Conservation (phyloP, 306 rosid species). For the Pyrus pyrifolia region DNA sequence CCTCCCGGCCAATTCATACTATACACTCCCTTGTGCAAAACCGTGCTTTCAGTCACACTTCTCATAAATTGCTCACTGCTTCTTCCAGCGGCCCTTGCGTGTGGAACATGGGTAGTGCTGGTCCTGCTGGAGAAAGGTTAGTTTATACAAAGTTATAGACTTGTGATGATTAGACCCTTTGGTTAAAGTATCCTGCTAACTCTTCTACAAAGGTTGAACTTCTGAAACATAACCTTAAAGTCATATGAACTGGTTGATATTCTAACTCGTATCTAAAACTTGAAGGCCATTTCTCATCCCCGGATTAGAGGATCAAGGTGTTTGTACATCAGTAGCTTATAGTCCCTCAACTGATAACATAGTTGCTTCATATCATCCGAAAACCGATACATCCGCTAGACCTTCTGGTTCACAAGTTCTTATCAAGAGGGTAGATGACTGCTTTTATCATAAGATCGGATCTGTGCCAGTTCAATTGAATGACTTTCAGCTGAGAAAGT, state of each 20-base stretch:
- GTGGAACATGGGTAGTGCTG: not conserved
- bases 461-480: not conserved
- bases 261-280: not conserved
- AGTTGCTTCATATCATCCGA: slow-evolving; percentile 15
- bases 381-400: not conserved
- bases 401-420: slow-evolving; percentile 9
- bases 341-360: slow-evolving; percentile 6
- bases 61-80: slow-evolving; percentile 12
- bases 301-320: slow-evolving; percentile 4
- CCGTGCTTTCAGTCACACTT: not conserved
- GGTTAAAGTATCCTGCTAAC: not conserved
- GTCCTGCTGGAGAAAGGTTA: slow-evolving; percentile 2
- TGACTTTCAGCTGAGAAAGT: not conserved
- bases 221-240: not conserved
- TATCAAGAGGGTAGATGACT: slow-evolving; percentile 3
- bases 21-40: slow-evolving; percentile 5
- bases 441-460: not conserved
- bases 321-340: slow-evolving; percentile 4
- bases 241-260: not conserved
- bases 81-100: slow-evolving; percentile 5
- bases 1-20: slow-evolving; percentile 13
- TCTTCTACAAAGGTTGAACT: not conserved
- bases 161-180: not conserved
- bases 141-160: not conserved
- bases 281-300: slow-evolving; percentile 8